phyloP scores from a whole-genome alignment of 2,329 filamentous ascomycete species.

The Colletotrichum godetiae region DNA sequence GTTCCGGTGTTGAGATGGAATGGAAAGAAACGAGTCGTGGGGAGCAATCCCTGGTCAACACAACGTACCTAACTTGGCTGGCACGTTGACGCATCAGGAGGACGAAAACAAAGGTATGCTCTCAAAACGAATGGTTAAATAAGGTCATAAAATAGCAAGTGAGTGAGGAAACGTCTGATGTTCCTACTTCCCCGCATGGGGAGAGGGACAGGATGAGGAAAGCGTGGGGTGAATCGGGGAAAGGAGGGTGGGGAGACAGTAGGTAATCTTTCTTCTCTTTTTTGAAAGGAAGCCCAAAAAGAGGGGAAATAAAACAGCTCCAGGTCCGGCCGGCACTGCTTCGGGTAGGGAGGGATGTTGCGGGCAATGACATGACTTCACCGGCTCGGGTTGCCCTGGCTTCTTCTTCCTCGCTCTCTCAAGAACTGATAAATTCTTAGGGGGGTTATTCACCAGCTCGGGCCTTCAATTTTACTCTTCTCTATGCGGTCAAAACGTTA shows the following conservation, averaged over 20 bases:
- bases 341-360: not conserved
- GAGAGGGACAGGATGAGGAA: not conserved
- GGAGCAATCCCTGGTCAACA: not conserved
- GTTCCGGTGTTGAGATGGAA: not conserved
- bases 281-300: not conserved
- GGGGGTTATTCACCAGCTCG: not conserved
- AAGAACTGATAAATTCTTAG: not conserved
- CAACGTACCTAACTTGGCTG: not conserved
- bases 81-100: not conserved
- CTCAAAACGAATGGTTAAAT: not conserved
- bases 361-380: not conserved
- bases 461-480: not conserved
- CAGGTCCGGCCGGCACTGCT: not conserved
- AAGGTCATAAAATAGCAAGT: not conserved
- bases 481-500: not conserved
- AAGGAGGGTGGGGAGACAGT: not conserved
- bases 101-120: not conserved
- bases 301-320: not conserved
- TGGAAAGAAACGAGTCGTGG: not conserved
- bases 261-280: too few relatives aligned
- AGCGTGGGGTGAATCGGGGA: constrained; percentile 22
- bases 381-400: not conserved
- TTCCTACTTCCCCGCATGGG: constrained; percentile 22
- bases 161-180: not conserved
- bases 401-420: not conserved